A percentile compares a stretch with the other conserved stretches of the same genome.
phyloP scores from a whole-genome alignment of 768 basidiomycete genomes.

The Xerocomus brunneocitrinus region DNA sequence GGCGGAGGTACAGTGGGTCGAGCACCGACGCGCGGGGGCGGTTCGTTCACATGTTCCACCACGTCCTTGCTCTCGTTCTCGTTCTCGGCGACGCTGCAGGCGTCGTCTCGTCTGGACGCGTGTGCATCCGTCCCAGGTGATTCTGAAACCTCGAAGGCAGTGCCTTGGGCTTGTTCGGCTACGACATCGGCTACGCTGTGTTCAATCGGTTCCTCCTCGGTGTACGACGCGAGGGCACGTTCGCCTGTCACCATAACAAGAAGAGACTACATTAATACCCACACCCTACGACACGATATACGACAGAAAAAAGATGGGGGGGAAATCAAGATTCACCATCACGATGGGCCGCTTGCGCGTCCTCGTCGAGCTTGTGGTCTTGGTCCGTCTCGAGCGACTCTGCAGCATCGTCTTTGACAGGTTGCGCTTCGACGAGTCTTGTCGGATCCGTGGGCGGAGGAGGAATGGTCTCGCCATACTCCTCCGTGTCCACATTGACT shows the following conservation, averaged over 20 bases:
- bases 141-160: background rate
- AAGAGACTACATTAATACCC: constrained; percentile 30
- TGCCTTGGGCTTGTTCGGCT: constrained; percentile 4
- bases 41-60: constrained; percentile 20
- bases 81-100: background rate
- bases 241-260: constrained; percentile 21
- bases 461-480: constrained; percentile 18
- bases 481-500: constrained; percentile 23
- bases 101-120: background rate
- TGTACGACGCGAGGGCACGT: constrained; percentile 10
- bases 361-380: constrained; percentile 17
- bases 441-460: constrained; percentile 19
- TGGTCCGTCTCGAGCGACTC: constrained; percentile 13
- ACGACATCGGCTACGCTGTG: background rate
- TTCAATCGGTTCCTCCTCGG: constrained; percentile 7
- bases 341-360: constrained; percentile 17
- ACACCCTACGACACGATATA: constrained; percentile 20
- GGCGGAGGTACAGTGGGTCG: constrained; percentile 33
- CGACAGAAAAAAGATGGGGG: constrained; percentile 13
- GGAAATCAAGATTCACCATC: constrained; percentile 44
- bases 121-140: too few species aligned
- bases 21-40: constrained; percentile 28
- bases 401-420: constrained; percentile 11
- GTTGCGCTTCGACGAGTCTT: constrained; percentile 19
- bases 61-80: constrained; percentile 11